Evolutionary conservation across 768 basidiomycete species (phyloP).

Genomic region (Tephrocybe sp.): DNA sequence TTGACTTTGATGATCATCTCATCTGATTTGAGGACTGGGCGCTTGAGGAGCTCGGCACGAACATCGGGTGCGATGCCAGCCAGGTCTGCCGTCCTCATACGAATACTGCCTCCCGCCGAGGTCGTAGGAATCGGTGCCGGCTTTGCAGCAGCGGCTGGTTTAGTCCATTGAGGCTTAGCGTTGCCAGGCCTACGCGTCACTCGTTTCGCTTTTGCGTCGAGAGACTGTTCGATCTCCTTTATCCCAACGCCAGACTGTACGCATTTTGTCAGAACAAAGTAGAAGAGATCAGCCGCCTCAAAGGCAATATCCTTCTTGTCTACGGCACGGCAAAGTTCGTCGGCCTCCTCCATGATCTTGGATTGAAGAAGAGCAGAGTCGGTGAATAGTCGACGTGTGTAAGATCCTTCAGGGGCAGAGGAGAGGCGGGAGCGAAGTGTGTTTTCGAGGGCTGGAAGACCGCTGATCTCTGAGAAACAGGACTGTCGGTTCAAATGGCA

Average conservation of each 20-base stretch:
- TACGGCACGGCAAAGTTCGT: constrained; percentile 87
- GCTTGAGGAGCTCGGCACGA: constrained; percentile 71
- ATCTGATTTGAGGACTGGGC: constrained; percentile 85
- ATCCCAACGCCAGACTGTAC: constrained; percentile 79
- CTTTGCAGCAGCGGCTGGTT: constrained; percentile 19
- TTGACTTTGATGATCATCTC: constrained; percentile 93
- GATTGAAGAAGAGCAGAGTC: constrained; percentile 80
- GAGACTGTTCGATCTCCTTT: constrained; percentile 77
- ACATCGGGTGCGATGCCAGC: constrained; percentile 45
- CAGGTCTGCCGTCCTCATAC: constrained; percentile 76
- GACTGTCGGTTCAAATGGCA: constrained; percentile 87
- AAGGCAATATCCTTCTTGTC: constrained; percentile 84
- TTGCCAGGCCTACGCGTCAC: constrained; percentile 87
- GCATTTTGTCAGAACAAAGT: constrained; percentile 89
- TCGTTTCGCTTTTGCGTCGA: constrained; percentile 85
- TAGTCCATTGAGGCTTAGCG: constrained; percentile 82
- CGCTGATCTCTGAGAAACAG: constrained; percentile 85
- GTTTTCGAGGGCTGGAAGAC: constrained; percentile 77
- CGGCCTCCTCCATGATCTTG: constrained; percentile 98
- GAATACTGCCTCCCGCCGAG: constrained; percentile 48
- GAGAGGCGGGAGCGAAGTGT: constrained; percentile 72
- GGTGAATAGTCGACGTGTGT: constrained; percentile 84
- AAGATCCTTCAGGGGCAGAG: constrained; percentile 86
- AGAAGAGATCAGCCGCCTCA: constrained; percentile 93
- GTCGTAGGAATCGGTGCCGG: constrained; percentile 11